Evolutionary conservation across 495 filamentous ascomycete genomes (phyloP).

Genomic region (Delitschia confertaspora): DNA sequence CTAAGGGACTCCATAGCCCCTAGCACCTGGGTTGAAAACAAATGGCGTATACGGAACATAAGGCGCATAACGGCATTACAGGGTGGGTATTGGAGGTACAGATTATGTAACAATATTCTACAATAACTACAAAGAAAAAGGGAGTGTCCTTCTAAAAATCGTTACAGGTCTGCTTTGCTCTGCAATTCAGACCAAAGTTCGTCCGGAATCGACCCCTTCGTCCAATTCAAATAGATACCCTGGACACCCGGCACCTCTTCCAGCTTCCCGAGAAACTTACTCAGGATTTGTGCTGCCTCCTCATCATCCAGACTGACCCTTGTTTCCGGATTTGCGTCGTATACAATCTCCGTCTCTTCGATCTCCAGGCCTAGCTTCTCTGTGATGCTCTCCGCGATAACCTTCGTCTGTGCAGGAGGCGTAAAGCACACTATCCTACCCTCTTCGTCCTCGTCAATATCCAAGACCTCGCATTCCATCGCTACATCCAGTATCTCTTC

Average conservation of each 20-base stretch:
- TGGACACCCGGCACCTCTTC: conserved; percentile 40
- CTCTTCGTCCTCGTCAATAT: conserved; percentile 63
- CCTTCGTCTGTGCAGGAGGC: conserved; percentile 57
- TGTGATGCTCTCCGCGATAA: conserved; percentile 53
- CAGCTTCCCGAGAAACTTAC: conserved; percentile 43
- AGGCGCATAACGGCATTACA: too few species aligned
- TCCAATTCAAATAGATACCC: conserved; percentile 28
- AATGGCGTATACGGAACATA: too few species aligned
- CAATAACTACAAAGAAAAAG: too few species aligned
- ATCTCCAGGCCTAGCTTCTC: conserved; percentile 53
- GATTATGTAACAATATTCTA: conserved; percentile 2
- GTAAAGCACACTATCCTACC: conserved; percentile 66
- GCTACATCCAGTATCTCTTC: conserved; percentile 75
- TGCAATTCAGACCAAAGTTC: conserved; percentile 27
- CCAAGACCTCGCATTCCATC: conserved; percentile 76
- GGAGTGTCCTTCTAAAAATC: conserved; percentile 6
- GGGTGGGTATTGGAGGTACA: too few species aligned
- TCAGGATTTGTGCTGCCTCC: conserved; percentile 40
- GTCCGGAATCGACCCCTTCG: conserved; percentile 23
- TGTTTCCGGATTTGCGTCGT: conserved; percentile 75
- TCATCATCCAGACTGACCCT: conserved; percentile 47
- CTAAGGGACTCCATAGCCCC: too few species aligned
- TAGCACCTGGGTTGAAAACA: too few species aligned
- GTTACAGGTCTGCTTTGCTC: conserved; percentile 26
- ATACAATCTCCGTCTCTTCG: conserved; percentile 67